Base-by-base conservation (phyloP, 2,329 filamentous ascomycete genomes). In the Pseudogymnoascus sp. region DNA sequence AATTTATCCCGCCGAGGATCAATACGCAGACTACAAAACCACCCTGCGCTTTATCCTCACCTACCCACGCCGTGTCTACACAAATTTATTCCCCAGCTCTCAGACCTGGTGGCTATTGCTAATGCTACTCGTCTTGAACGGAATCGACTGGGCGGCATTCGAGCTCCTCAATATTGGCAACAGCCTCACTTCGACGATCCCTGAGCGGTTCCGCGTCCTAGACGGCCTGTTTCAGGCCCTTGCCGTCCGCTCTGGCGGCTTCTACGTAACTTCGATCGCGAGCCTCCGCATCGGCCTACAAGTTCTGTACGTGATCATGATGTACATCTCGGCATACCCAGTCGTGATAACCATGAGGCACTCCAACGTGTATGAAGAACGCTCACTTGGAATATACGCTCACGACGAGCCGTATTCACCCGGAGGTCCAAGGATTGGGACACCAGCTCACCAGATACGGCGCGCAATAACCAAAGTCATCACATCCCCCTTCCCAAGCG, bases 311-410 rank as follows among this genome's bases (percentile, higher is more conserved):
- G 80, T 97, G 76, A 88, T 97, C 75, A 97, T 97, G 93, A 97
- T 97, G 95, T 97, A 97, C 76, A 96, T 97, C 65, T 96, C 93
- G 63, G 90, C 96, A 65, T 96, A 96, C 69, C 93, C 93, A 4
- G 96, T 97, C 69, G 93, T 93, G 73, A 97, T 97, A 70, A 95
- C 90, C 6, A 89, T 97, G 70, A 91, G 93, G 62, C 83, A 90
- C 68, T 97, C 93, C 64, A 97, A 97, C 73, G 93, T 97, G 2
- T 97, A 97, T 78, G 93, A 97, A 76, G 93, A 97, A 73, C 90
- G 88, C 67, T 91, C 87, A 0, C 82, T 95, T 0, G 91, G 91
- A 4, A 85, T 96, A 23, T 92, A 89, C 71, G 79, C 78, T 60
- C 77, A 77, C n/a, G 73, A 77, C 8, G 50, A 57, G 26, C 50